These are phyloP conservation scores for Cryptosporidium sp. DNA, from an alignment of 169 alveolate species.

Conservation along the genomic window DNA sequence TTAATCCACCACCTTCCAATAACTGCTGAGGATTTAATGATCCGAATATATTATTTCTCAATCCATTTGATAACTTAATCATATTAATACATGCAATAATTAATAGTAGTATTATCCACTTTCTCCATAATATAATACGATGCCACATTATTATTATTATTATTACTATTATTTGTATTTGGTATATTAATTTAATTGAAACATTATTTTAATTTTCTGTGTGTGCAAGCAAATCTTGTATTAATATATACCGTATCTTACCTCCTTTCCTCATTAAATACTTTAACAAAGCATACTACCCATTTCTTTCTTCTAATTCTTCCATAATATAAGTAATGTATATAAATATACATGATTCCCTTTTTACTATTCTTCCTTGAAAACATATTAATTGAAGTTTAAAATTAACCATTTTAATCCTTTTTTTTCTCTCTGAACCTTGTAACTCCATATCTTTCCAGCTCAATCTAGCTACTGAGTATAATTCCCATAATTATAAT, in stretches of 20 bases:
- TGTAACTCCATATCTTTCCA: neutral
- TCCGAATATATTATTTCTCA: constrained; percentile 14
- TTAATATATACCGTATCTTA: neutral
- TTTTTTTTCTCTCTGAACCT: neutral
- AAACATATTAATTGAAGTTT: too few relatives aligned
- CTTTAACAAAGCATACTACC: neutral
- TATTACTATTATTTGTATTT: too few relatives aligned
- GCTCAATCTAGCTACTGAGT: neutral
- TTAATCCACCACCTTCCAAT: neutral
- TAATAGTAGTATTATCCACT: neutral
- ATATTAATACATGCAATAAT: neutral
- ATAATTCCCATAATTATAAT: neutral
- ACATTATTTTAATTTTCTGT: neutral
- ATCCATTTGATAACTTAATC: neutral
- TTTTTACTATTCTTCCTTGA: too few relatives aligned
- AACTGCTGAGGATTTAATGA: neutral
- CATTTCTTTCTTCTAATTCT: neutral
- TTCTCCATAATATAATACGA: neutral
- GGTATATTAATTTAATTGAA: neutral
- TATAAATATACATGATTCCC: too few relatives aligned
- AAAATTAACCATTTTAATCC: neutral
- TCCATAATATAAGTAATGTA: neutral
- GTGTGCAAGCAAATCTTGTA: neutral
- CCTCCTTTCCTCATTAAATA: neutral
- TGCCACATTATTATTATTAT: neutral